These are phyloP conservation scores for Spiraea crenata DNA, from an alignment of 331 rosid genomes.

Conservation along the genomic window DNA sequence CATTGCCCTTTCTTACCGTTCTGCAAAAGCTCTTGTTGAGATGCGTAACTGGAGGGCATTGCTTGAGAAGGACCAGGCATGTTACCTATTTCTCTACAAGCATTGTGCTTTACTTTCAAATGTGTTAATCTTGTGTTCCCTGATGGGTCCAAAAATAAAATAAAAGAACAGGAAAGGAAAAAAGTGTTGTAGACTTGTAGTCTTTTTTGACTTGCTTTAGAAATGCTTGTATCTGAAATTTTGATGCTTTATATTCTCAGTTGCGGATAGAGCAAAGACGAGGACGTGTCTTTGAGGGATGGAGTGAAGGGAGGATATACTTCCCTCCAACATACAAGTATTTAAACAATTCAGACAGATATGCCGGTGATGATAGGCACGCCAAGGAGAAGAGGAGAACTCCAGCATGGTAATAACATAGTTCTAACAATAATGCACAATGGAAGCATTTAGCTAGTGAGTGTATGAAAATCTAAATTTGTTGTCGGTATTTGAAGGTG, in stretches of 20 bases:
- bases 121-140: slow-evolving; percentile 8
- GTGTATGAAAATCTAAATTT: slow-evolving; percentile 21
- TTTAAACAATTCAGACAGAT: slow-evolving; percentile 88
- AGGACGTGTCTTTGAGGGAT: slow-evolving; percentile 82
- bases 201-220: slow-evolving; percentile 21
- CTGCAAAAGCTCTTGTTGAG: slow-evolving; percentile 95
- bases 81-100: slow-evolving; percentile 19
- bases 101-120: slow-evolving; percentile 11
- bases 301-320: slow-evolving; percentile 93
- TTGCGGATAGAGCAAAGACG: slow-evolving; percentile 71
- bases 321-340: slow-evolving; percentile 99
- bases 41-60: slow-evolving; percentile 91
- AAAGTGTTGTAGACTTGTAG: neutral
- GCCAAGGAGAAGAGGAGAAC: slow-evolving; percentile 96
- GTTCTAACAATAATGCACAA: neutral
- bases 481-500: slow-evolving; percentile 62
- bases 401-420: slow-evolving; percentile 80
- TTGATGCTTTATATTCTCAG: slow-evolving; percentile 45
- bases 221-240: slow-evolving; percentile 24
- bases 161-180: slow-evolving; percentile 6
- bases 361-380: slow-evolving; percentile 80
- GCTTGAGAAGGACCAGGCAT: slow-evolving; percentile 95
- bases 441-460: neutral
- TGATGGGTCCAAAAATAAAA: slow-evolving; percentile 13
- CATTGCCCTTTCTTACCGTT: slow-evolving; percentile 93